These are phyloP conservation scores for Eutrema japonicum DNA, from an alignment of 345 rosid species.

Conservation along the genomic window DNA sequence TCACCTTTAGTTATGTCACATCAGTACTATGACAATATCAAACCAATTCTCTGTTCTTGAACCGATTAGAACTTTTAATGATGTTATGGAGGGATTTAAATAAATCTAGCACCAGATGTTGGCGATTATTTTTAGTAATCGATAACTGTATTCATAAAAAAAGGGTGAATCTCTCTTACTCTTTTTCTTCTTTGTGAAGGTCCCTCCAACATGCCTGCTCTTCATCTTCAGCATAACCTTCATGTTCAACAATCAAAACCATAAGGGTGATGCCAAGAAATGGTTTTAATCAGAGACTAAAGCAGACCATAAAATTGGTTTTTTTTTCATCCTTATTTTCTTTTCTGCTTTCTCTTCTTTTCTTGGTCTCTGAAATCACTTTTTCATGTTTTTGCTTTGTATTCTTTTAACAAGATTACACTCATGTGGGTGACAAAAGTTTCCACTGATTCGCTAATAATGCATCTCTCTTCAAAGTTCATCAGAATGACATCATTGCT, in stretches of 20 bases:
- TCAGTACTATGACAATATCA: constrained; percentile 24
- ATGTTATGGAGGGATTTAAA: neutral
- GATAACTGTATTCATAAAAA: constrained; percentile 11
- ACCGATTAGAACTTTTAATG: constrained; percentile 3
- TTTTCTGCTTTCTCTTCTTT: constrained; percentile 34
- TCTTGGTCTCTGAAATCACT: constrained; percentile 35
- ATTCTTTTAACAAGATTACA: constrained; percentile 39
- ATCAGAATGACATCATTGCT: constrained; percentile 18
- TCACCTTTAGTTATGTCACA: constrained; percentile 26
- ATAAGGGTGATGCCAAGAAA: constrained; percentile 26
- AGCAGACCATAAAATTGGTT: constrained; percentile 14
- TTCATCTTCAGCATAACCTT: constrained; percentile 98
- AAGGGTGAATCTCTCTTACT: constrained; percentile 62
- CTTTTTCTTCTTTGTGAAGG: constrained; percentile 97
- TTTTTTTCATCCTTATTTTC: constrained; percentile 15
- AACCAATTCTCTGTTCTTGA: neutral
- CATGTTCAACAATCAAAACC: constrained; percentile 28
- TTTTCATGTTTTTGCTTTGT: constrained; percentile 21
- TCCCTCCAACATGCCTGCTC: constrained; percentile 94
- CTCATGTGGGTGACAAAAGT: constrained; percentile 32
- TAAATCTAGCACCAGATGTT: neutral
- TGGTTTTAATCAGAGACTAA: constrained; percentile 29
- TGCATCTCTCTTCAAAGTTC: constrained; percentile 22
- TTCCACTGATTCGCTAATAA: constrained; percentile 28
- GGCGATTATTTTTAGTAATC: neutral